phyloP scores from a whole-genome alignment of 2,329 filamentous ascomycete genomes.

The Pestalotiopsis sp. region DNA sequence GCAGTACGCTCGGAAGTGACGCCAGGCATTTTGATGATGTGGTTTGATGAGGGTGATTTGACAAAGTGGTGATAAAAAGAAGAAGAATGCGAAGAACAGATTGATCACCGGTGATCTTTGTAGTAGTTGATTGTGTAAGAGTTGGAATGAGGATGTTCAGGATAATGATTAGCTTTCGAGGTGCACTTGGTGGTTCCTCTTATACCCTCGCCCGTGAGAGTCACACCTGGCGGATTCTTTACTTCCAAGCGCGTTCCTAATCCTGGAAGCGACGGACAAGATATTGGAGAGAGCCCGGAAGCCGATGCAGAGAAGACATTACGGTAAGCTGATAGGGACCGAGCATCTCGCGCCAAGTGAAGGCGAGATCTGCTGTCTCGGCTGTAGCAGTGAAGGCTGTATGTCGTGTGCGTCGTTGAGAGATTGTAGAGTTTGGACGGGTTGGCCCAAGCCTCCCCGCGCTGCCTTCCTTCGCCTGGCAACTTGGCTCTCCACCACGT shows the following conservation, averaged over 20 bases:
- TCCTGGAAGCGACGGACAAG: not conserved
- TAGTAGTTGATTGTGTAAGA: not conserved
- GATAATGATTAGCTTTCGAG: not conserved
- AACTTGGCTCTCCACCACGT: not conserved
- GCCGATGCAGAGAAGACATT: not conserved
- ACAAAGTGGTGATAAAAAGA: not conserved
- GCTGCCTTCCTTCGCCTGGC: not conserved
- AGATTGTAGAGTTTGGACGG: not conserved
- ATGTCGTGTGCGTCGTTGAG: not conserved
- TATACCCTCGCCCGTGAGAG: not conserved
- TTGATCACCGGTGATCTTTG: not conserved
- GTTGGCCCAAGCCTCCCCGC: not conserved
- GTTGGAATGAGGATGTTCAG: not conserved
- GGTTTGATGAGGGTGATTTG: not conserved
- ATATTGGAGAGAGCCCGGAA: not conserved
- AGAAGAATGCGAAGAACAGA: not conserved
- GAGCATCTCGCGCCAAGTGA: not conserved
- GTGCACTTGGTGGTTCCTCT: not conserved
- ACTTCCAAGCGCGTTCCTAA: not conserved
- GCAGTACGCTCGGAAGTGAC: constrained; percentile 21
- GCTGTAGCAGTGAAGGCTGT: not conserved
- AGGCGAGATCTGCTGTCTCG: not conserved
- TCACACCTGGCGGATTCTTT: not conserved
- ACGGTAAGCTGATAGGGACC: not conserved
- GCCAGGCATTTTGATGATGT: constrained; percentile 35